These are phyloP conservation scores for Trichoderma citrinoviride DNA, from an alignment of 2,329 filamentous ascomycete species.

Conservation along the genomic window DNA sequence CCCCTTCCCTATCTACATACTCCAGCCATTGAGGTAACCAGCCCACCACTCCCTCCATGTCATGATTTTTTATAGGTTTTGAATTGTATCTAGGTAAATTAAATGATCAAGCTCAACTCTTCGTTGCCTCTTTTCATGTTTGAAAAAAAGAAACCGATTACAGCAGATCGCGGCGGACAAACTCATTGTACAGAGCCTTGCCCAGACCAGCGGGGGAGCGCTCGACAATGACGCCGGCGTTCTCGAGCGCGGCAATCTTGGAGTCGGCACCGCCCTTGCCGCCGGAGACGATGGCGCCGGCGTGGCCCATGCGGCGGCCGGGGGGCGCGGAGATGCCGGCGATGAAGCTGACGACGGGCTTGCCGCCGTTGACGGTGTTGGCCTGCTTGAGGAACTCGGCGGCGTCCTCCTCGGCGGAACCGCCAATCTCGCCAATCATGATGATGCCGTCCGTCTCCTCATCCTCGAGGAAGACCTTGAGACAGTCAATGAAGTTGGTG, in stretches of 20 bases:
- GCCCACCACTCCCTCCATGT: slow-evolving; percentile 15
- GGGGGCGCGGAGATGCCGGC: slow-evolving; percentile 97
- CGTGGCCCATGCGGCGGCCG: slow-evolving; percentile 96
- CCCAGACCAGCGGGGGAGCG: slow-evolving; percentile 87
- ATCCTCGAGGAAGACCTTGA: slow-evolving; percentile 94
- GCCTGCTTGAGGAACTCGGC: slow-evolving; percentile 91
- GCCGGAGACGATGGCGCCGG: slow-evolving; percentile 94
- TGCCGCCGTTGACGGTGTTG: slow-evolving; percentile 80
- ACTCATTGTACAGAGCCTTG: slow-evolving; percentile 91
- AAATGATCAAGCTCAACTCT: neutral
- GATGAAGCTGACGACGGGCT: slow-evolving; percentile 97
- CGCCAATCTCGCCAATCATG: slow-evolving; percentile 99
- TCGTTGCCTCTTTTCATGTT: neutral
- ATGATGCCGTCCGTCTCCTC: slow-evolving; percentile 98
- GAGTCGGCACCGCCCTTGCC: slow-evolving; percentile 97
- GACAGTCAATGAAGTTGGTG: slow-evolving; percentile 99
- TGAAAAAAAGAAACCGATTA: slow-evolving; percentile 43
- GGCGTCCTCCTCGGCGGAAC: slow-evolving; percentile 94
- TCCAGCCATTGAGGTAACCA: slow-evolving; percentile 5
- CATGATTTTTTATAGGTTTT: slow-evolving; percentile 2
- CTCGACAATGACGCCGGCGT: slow-evolving; percentile 93
- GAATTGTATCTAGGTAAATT: neutral
- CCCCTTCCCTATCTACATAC: slow-evolving; percentile 8
- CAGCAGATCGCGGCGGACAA: slow-evolving; percentile 92
- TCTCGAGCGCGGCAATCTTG: slow-evolving; percentile 93